Evolutionary conservation across 2,329 filamentous ascomycete species (phyloP).

Genomic region (Colletotrichum sp.): DNA sequence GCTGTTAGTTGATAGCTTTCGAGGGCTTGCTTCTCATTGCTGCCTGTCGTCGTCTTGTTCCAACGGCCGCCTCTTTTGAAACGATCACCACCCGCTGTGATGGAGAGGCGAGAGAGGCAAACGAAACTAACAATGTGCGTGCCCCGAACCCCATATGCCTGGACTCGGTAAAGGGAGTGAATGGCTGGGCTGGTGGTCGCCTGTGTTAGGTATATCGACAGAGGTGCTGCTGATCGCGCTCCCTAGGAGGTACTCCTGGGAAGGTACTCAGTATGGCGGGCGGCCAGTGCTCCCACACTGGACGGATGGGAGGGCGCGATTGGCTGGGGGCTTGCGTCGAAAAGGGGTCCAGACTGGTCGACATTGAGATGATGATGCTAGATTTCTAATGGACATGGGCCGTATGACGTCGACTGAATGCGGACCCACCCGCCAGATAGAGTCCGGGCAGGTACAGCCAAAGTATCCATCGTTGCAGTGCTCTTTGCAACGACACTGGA

Average conservation of each 20-base stretch:
- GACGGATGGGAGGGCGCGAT: not conserved
- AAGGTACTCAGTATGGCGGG: not conserved
- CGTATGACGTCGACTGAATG: constrained; percentile 16
- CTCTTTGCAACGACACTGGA: not conserved
- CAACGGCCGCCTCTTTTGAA: not conserved
- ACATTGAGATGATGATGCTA: constrained; percentile 18
- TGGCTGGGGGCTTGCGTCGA: not conserved
- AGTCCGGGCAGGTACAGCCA: not conserved
- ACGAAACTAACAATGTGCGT: not conserved
- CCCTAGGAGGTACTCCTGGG: not conserved
- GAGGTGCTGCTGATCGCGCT: not conserved
- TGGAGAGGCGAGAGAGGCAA: not conserved
- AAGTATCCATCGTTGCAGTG: not conserved
- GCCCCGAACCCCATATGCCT: not conserved
- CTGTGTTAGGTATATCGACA: not conserved
- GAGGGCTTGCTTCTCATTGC: not conserved
- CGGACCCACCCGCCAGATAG: not conserved
- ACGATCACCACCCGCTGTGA: not conserved
- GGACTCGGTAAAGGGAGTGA: not conserved
- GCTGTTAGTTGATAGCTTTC: not conserved
- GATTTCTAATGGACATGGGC: constrained; percentile 7
- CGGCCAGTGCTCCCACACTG: not conserved
- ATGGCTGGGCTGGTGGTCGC: not conserved
- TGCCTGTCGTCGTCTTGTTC: not conserved
- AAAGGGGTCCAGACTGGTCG: constrained; percentile 19